Evolutionary conservation across 805 yeast genomes (phyloP).

Genomic region (Millerozyma acaciae): DNA sequence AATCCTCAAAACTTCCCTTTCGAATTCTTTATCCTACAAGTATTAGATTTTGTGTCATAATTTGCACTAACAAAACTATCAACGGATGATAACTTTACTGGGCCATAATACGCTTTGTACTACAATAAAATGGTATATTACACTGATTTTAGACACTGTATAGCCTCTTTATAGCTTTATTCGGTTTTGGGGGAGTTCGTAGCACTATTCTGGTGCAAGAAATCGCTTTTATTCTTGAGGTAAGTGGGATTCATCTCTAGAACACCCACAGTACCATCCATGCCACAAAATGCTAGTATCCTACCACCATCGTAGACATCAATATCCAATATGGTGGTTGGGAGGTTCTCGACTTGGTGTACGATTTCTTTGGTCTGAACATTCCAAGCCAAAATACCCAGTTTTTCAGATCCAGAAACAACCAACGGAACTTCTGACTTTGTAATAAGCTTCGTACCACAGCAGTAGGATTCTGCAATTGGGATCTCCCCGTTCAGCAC

Average conservation of each 20-base stretch:
- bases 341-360: conserved; percentile 15
- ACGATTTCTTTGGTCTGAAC: conserved; percentile 55
- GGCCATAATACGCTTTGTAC: too few relatives aligned
- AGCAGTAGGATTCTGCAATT: conserved; percentile 49
- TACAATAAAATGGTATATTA: too few relatives aligned
- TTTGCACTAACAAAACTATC: too few relatives aligned
- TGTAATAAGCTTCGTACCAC: conserved; percentile 51
- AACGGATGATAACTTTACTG: too few relatives aligned
- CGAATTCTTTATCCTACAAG: too few relatives aligned
- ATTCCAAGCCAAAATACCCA: conserved; percentile 60
- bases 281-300: conserved; percentile 26
- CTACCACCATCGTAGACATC: conserved; percentile 36
- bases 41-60: too few relatives aligned
- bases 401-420: conserved; percentile 59
- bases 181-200: too few relatives aligned
- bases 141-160: too few relatives aligned
- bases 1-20: too few relatives aligned
- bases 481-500: conserved; percentile 18
- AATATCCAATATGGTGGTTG: conserved; percentile 39
- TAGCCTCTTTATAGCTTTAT: too few relatives aligned
- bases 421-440: conserved; percentile 35
- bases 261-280: conserved; percentile 19
- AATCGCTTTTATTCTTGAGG: neutral
- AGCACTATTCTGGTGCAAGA: too few relatives aligned
- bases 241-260: conserved; percentile 17